phyloP scores from a whole-genome alignment of 805 yeast species.

The Yamadazyma philogaea region DNA sequence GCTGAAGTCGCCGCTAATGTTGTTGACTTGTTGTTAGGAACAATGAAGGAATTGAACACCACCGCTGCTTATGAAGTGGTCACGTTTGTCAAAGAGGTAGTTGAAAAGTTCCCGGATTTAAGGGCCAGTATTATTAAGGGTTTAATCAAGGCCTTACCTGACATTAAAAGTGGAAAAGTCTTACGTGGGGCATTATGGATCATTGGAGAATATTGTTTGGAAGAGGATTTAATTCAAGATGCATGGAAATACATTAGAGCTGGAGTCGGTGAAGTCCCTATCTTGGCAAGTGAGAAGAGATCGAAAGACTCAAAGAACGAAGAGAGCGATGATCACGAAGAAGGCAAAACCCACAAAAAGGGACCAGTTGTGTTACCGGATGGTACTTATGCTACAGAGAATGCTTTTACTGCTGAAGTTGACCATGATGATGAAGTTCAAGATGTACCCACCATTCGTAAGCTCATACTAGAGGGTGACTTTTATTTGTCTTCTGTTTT shows the following conservation, averaged over 20 bases:
- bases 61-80: conserved; percentile 86
- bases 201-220: conserved; percentile 83
- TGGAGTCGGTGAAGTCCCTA: conserved; percentile 88
- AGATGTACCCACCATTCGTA: conserved; percentile 69
- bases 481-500: conserved; percentile 87
- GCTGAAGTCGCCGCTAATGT: conserved; percentile 90
- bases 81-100: conserved; percentile 88
- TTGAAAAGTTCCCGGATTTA: conserved; percentile 83
- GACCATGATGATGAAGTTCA: conserved; percentile 37
- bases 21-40: conserved; percentile 81
- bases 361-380: conserved; percentile 94
- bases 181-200: conserved; percentile 95
- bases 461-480: conserved; percentile 80
- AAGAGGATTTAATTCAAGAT: conserved; percentile 66
- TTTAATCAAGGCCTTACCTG: conserved; percentile 59
- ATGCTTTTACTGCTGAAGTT: conserved; percentile 61
- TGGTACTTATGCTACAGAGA: conserved; percentile 97
- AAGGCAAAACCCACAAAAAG: conserved; percentile 18
- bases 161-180: conserved; percentile 82
- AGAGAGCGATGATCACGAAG: conserved; percentile 30
- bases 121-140: conserved; percentile 62
- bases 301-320: conserved; percentile 16
- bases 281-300: conserved; percentile 67
- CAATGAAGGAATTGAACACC: conserved; percentile 79
- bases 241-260: conserved; percentile 86